Percentiles rank a stretch among this genome's conserved stretches.
Evolutionary conservation across 179 eudicot genomes (phyloP).

Genomic region (Amaranthus tricolor): DNA sequence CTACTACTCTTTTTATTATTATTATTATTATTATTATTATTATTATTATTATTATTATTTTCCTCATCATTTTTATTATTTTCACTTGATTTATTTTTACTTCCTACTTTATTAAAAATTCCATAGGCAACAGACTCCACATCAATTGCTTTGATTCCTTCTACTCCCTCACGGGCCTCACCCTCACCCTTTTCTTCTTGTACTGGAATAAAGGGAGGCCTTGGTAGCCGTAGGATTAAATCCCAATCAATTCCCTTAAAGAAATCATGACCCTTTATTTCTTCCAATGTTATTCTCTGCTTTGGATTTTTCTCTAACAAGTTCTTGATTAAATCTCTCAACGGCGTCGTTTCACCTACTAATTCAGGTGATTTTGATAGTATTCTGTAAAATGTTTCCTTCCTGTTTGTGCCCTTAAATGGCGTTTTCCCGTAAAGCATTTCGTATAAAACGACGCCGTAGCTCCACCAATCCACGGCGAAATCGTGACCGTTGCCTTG

Average conservation of each 20-base stretch:
- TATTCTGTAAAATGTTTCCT: conserved; percentile 64
- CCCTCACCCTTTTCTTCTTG: conserved; percentile 27
- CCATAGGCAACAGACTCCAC: conserved; percentile 60
- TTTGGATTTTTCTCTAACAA: conserved; percentile 66
- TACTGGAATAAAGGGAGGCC: conserved; percentile 72
- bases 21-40: background rate
- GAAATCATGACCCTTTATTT: conserved; percentile 72
- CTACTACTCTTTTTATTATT: background rate
- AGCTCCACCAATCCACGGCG: conserved; percentile 85
- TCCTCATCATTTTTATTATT: background rate
- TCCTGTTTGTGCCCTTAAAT: conserved; percentile 64
- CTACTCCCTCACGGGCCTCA: conserved; percentile 34
- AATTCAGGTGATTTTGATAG: conserved; percentile 53
- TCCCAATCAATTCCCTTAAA: conserved; percentile 69
- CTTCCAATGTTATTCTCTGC: conserved; percentile 51
- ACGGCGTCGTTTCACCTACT: conserved; percentile 76
- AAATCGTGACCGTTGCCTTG: conserved; percentile 70
- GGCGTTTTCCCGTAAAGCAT: conserved; percentile 87
- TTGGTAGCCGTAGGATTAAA: conserved; percentile 36
- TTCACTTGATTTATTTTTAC: too few relatives aligned
- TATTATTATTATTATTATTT: conserved; percentile 12
- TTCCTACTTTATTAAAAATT: conserved; percentile 35
- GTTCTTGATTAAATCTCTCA: conserved; percentile 67
- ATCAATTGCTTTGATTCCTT: conserved; percentile 52
- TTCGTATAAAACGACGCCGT: conserved; percentile 69